Evolutionary conservation across 1,284 basidiomycete species (phyloP).

Genomic region (Cryptococcus sp.): DNA sequence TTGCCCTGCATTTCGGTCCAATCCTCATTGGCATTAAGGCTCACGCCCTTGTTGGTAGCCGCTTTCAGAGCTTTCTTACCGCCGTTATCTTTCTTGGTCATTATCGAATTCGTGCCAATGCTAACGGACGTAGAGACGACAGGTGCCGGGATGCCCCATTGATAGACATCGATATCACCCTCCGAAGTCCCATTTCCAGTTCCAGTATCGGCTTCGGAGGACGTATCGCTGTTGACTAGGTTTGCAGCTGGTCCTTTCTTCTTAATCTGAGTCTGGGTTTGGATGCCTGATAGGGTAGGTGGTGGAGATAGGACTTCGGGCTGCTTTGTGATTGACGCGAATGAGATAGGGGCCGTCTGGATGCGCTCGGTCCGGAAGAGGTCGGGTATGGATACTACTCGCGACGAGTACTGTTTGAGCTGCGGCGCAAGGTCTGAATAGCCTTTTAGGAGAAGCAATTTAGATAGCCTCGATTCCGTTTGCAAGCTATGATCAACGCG

Average conservation of each 20-base stretch:
- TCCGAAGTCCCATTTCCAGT: neutral
- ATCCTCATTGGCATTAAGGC: conserved; percentile 7
- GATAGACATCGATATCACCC: neutral
- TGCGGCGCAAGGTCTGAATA: conserved; percentile 57
- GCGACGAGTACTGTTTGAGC: conserved; percentile 59
- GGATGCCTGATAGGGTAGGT: neutral
- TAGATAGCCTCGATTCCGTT: conserved; percentile 65
- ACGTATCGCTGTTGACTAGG: neutral
- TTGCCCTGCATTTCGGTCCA: conserved; percentile 22
- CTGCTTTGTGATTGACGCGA: conserved; percentile 56
- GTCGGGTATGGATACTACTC: conserved; percentile 62
- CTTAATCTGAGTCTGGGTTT: neutral
- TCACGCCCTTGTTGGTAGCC: neutral
- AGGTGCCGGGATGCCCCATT: neutral
- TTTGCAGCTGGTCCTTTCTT: neutral
- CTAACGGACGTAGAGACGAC: neutral
- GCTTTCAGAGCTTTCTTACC: neutral
- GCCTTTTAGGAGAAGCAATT: conserved; percentile 65
- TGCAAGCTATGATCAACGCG: conserved; percentile 49
- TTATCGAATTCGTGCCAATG: neutral
- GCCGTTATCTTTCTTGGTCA: neutral
- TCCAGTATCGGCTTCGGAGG: conserved; percentile 1
- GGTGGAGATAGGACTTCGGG: conserved; percentile 56
- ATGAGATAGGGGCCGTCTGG: conserved; percentile 58
- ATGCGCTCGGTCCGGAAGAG: conserved; percentile 64